These are phyloP conservation scores for Penicillium silybi DNA, from an alignment of 495 filamentous ascomycete species.

Conservation along the genomic window DNA sequence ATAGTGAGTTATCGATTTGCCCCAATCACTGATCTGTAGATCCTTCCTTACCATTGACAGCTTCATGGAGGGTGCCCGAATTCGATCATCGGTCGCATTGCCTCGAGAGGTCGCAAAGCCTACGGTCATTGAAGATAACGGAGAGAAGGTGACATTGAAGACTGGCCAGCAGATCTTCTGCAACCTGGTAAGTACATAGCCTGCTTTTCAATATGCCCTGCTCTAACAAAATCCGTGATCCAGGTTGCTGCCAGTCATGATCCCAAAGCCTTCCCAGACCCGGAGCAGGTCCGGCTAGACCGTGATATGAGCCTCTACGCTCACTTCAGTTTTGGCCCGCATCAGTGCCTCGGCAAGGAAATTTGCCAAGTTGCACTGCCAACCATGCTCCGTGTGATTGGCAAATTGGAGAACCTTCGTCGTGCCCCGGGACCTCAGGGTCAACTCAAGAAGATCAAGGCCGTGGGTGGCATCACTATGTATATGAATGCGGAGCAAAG, in stretches of 20 bases:
- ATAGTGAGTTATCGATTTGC: constrained; percentile 33
- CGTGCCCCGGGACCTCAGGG: constrained; percentile 64
- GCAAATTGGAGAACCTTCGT: constrained; percentile 52
- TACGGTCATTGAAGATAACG: constrained; percentile 39
- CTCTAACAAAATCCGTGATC: background rate
- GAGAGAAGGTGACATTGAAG: constrained; percentile 40
- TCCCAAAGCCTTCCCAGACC: constrained; percentile 58
- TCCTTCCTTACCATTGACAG: constrained; percentile 24
- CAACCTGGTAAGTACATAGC: constrained; percentile 37
- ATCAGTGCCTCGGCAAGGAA: constrained; percentile 56
- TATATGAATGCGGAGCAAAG: constrained; percentile 73
- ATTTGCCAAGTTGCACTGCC: constrained; percentile 55
- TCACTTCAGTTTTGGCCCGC: constrained; percentile 58
- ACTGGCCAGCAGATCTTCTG: constrained; percentile 45
- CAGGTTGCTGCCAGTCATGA: constrained; percentile 53
- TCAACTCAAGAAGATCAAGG: constrained; percentile 59
- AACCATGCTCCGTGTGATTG: constrained; percentile 57
- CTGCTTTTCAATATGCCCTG: background rate
- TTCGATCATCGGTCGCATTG: constrained; percentile 52
- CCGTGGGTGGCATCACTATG: constrained; percentile 52
- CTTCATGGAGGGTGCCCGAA: constrained; percentile 59
- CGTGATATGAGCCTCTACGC: constrained; percentile 62
- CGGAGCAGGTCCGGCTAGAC: constrained; percentile 57
- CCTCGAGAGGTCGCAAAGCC: constrained; percentile 44
- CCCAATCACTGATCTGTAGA: background rate